A percentile compares a stretch with the other conserved stretches of the same genome.
Evolutionary conservation across 768 basidiomycete genomes (phyloP).

Genomic region (Lactarius pseudohatsudake): DNA sequence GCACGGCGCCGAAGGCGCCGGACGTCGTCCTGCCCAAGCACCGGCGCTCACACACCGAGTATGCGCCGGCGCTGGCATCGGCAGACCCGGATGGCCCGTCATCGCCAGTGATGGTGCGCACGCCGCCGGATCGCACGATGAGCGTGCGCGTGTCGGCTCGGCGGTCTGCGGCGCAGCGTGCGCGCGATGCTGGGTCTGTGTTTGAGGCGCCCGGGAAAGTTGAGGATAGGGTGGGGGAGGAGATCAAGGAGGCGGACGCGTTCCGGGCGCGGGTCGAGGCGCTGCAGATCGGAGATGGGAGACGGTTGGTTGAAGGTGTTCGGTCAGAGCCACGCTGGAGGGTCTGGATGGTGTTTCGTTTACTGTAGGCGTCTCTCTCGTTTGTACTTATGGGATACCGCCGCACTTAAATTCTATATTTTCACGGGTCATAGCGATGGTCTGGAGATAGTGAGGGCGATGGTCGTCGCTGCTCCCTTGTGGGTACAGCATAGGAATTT

Average conservation of each 20-base stretch:
- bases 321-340: conserved; percentile 53
- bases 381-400: conserved; percentile 5
- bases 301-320: conserved; percentile 87
- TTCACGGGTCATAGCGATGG: background rate
- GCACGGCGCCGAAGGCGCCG: conserved; percentile 1
- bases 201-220: conserved; percentile 50
- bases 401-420: conserved; percentile 6
- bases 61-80: background rate
- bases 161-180: conserved; percentile 46
- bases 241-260: conserved; percentile 59
- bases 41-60: background rate
- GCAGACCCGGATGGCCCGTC: conserved; percentile 14
- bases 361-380: background rate
- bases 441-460: too few relatives aligned
- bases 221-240: conserved; percentile 35
- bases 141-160: conserved; percentile 31
- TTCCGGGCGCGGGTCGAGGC: conserved; percentile 80
- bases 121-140: conserved; percentile 29
- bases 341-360: conserved; percentile 8
- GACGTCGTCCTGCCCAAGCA: conserved; percentile 20
- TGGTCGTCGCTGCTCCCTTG: too few relatives aligned
- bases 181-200: conserved; percentile 55
- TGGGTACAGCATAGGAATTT: too few relatives aligned
- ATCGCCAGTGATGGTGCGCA: conserved; percentile 28
- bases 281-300: conserved; percentile 81